Evolutionary conservation across 2,329 filamentous ascomycete species (phyloP), one percentile per base, ranked within the genome.

Genomic region (Monosporascus sp.): DNA sequence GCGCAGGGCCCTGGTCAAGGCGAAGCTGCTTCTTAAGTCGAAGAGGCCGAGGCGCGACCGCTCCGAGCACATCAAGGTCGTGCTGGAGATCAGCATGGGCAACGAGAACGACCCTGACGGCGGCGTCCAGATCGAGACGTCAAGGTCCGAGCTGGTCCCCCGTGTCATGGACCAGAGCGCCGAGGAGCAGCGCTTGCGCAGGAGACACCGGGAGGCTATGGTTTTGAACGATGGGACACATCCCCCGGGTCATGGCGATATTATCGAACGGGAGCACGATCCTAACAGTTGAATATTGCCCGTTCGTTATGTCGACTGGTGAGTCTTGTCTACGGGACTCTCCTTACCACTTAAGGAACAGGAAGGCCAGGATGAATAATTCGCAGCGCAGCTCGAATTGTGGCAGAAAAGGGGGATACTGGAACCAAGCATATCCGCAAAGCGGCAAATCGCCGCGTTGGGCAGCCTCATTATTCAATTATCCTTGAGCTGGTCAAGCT

Each of bases 151-250:
- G 54, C 60, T 67, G 51, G 64, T 72, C 46, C 69, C 71, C 48
- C 64, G 74, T 51, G 62, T 70, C 31, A 66, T 76, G 55, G 80
- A 83, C 53, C 80, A 83, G 66, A 84, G 76, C 55, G 76, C 72
- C 7, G 85, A 85, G 65, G 89, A 93, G 68, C 85, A 89, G 63
- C 82, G 87, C 51, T 76, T 92, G 56, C 78, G 91, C 55, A 81
- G 91, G 59, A 81, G 90, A 49, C 82, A 93, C 65, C 81, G 91
- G 60, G 91, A 96, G 73, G 91, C 91, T 5, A 92, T 97, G 82
- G 91, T 97, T 20, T 76, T 96, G 53, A 93, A 91, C 64, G 91
- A 96, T 64, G 89, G 90, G n/a, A 90, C 83, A 22, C 80, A 86
- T 34, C 87, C 89, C 1, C 69, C 96, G 45, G 84, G 82, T 4